Evolutionary conservation across 2,329 filamentous ascomycete species (phyloP).

Genomic region (Phoma sp.): DNA sequence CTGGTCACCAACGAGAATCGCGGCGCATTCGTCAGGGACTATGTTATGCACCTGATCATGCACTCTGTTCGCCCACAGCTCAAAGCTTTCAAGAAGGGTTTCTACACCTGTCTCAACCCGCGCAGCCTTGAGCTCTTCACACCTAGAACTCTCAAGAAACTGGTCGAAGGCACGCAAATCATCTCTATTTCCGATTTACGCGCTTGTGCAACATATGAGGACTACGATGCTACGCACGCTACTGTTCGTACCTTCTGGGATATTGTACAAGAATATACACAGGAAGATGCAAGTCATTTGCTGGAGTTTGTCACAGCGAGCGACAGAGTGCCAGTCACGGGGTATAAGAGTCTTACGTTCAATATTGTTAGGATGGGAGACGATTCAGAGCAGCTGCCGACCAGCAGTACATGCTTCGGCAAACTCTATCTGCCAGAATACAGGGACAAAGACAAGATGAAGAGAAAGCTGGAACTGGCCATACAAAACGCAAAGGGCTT

Average conservation of each 20-base stretch:
- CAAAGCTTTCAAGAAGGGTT: conserved; percentile 80
- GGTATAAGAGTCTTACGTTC: conserved; percentile 82
- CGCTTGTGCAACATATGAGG: conserved; percentile 75
- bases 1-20: conserved; percentile 85
- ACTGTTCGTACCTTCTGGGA: conserved; percentile 84
- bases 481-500: conserved; percentile 89
- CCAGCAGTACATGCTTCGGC: conserved; percentile 91
- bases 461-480: conserved; percentile 79
- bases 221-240: conserved; percentile 72
- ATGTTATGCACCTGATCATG: conserved; percentile 82
- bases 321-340: conserved; percentile 87
- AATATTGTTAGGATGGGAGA: conserved; percentile 76
- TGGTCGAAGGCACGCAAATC: conserved; percentile 82
- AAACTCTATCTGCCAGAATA: conserved; percentile 88
- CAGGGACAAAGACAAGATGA: conserved; percentile 70
- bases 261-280: conserved; percentile 71
- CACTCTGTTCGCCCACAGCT: conserved; percentile 79
- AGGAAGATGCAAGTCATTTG: conserved; percentile 74
- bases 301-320: conserved; percentile 95
- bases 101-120: conserved; percentile 74
- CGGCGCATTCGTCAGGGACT: conserved; percentile 79
- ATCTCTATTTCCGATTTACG: conserved; percentile 80
- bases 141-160: conserved; percentile 67
- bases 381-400: conserved; percentile 72
- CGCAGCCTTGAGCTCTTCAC: conserved; percentile 65